A percentile compares a stretch with the other conserved stretches of the same genome.
Evolutionary conservation across 2,329 filamentous ascomycete genomes (phyloP).

Genomic region (Graphiopsis chlorocephala): DNA sequence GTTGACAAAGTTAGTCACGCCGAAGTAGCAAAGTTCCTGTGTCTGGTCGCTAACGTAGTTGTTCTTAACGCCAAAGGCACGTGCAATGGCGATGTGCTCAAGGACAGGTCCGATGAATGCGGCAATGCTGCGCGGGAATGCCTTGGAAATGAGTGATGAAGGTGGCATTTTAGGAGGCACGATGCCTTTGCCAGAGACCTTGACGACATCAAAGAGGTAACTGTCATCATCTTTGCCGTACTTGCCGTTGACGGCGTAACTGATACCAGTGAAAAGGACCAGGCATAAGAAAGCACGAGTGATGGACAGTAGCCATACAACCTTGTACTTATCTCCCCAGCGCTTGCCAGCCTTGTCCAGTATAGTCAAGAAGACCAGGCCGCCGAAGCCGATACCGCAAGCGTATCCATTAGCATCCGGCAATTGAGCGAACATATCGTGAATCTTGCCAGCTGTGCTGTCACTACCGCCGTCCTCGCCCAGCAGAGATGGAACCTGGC

Average conservation of each 20-base stretch:
- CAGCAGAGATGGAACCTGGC: constrained; percentile 62
- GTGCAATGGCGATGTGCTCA: constrained; percentile 64
- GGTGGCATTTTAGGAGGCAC: constrained; percentile 50
- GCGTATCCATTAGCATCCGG: constrained; percentile 58
- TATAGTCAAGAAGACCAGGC: constrained; percentile 54
- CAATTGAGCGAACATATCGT: constrained; percentile 57
- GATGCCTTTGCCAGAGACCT: constrained; percentile 57
- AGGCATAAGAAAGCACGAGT: constrained; percentile 61
- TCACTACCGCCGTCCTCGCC: constrained; percentile 52
- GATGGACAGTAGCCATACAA: constrained; percentile 58
- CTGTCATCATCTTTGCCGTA: constrained; percentile 36
- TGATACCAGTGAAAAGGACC: constrained; percentile 61
- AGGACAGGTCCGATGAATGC: constrained; percentile 61
- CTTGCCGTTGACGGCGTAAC: constrained; percentile 60
- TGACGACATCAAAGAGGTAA: constrained; percentile 57
- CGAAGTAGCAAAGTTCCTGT: constrained; percentile 64
- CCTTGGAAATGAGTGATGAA: constrained; percentile 49
- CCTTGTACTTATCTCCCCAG: constrained; percentile 58
- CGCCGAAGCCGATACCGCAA: constrained; percentile 57
- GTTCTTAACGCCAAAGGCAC: constrained; percentile 61
- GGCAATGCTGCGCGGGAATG: constrained; percentile 55
- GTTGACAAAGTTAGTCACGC: constrained; percentile 49
- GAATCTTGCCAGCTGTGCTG: constrained; percentile 57
- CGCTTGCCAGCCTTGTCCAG: constrained; percentile 59
- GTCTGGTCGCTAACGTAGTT: constrained; percentile 62